phyloP scores from a whole-genome alignment of 2,329 filamentous ascomycete species.

The Endothia cerciana region DNA sequence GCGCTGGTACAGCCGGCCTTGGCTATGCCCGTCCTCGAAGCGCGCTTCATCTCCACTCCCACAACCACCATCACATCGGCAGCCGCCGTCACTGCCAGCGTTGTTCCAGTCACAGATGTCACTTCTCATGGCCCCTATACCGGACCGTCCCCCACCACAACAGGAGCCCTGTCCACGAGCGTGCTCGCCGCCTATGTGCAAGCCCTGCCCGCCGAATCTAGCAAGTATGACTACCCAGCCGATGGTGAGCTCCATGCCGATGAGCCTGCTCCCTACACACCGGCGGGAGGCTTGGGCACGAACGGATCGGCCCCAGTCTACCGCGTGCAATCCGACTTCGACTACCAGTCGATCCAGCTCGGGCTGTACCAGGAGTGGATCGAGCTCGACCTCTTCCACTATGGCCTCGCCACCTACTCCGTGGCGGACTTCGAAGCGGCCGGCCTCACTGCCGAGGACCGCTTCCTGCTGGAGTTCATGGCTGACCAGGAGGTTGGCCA shows the following conservation, averaged over 20 bases:
- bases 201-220: slow-evolving; percentile 59
- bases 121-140: slow-evolving; percentile 71
- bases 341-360: slow-evolving; percentile 76
- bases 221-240: slow-evolving; percentile 71
- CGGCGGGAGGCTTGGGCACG: slow-evolving; percentile 74
- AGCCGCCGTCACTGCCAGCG: slow-evolving; percentile 34
- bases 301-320: slow-evolving; percentile 79
- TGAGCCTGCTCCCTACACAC: slow-evolving; percentile 73
- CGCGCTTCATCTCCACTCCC: slow-evolving; percentile 38
- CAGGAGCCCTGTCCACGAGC: slow-evolving; percentile 66
- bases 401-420: slow-evolving; percentile 71
- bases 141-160: slow-evolving; percentile 67
- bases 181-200: slow-evolving; percentile 62
- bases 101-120: slow-evolving; percentile 53
- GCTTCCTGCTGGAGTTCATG: slow-evolving; percentile 76
- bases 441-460: slow-evolving; percentile 70
- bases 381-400: slow-evolving; percentile 81
- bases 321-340: slow-evolving; percentile 78
- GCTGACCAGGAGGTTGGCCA: slow-evolving; percentile 76
- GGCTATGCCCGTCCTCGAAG: slow-evolving; percentile 37
- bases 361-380: slow-evolving; percentile 84
- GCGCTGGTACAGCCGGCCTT: slow-evolving; percentile 29
- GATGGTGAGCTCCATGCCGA: slow-evolving; percentile 70
- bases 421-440: slow-evolving; percentile 69
- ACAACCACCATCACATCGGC: slow-evolving; percentile 42